These are phyloP conservation scores for Pseudomassariella vexata DNA, from an alignment of 2,329 filamentous ascomycete genomes.

Conservation along the genomic window DNA sequence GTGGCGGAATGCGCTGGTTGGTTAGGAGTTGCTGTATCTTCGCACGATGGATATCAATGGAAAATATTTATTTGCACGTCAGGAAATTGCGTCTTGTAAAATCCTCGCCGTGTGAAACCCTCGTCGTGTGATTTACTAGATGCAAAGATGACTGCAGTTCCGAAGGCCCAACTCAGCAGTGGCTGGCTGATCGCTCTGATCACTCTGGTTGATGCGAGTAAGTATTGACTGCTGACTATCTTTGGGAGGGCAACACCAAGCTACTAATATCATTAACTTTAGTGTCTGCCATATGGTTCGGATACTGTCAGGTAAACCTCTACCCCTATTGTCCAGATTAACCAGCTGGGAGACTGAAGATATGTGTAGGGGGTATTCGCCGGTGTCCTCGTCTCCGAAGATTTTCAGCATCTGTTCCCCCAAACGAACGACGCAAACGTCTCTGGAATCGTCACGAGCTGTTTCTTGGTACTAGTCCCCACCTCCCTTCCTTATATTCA, in stretches of 20 bases:
- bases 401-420: conserved; percentile 32
- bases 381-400: conserved; percentile 32
- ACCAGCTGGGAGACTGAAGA: too few relatives aligned
- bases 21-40: too few relatives aligned
- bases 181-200: conserved; percentile 19
- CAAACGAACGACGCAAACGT: conserved; percentile 30
- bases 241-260: neutral
- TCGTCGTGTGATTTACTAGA: too few relatives aligned
- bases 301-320: conserved; percentile 24
- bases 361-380: conserved; percentile 38
- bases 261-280: neutral
- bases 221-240: conserved; percentile 14
- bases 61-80: too few relatives aligned
- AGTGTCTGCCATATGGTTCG: conserved; percentile 25
- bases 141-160: too few relatives aligned
- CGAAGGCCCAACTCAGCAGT: too few relatives aligned
- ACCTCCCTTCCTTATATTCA: too few relatives aligned
- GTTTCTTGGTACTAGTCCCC: conserved; percentile 37
- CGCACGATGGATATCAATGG: too few relatives aligned
- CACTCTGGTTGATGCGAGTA: conserved; percentile 23
- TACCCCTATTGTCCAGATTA: too few relatives aligned
- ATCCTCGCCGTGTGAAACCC: too few relatives aligned
- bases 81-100: too few relatives aligned
- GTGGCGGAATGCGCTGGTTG: too few relatives aligned
- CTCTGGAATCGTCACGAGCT: conserved; percentile 37